phyloP scores from a whole-genome alignment of 2,329 filamentous ascomycete species.

The Fusarium sp. region DNA sequence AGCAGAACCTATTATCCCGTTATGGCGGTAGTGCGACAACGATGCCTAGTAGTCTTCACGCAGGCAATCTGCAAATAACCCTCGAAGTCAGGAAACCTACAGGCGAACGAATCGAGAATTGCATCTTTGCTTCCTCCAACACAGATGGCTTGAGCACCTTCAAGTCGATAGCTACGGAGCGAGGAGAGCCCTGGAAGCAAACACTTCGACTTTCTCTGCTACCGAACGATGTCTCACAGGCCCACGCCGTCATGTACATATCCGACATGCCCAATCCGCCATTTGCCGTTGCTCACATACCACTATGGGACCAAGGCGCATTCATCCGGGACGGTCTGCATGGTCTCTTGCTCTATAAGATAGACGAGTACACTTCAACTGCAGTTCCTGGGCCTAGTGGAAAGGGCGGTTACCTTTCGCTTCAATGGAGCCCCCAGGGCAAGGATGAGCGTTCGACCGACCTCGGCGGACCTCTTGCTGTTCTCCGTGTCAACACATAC shows the following conservation, averaged over 20 bases:
- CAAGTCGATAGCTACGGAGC: conserved; percentile 81
- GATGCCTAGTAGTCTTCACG: conserved; percentile 66
- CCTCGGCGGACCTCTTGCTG: conserved; percentile 79
- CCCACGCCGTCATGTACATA: conserved; percentile 89
- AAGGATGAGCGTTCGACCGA: conserved; percentile 74
- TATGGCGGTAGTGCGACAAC: conserved; percentile 76
- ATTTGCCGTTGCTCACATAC: conserved; percentile 91
- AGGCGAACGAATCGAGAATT: conserved; percentile 84
- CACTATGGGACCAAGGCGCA: conserved; percentile 89
- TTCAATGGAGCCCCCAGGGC: conserved; percentile 78
- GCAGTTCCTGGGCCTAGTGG: conserved; percentile 68
- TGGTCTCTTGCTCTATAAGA: conserved; percentile 81
- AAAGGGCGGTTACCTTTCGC: conserved; percentile 83
- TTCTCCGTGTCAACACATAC: conserved; percentile 80
- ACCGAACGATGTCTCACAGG: conserved; percentile 78
- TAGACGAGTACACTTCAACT: conserved; percentile 86
- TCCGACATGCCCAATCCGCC: conserved; percentile 86
- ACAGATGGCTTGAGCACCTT: conserved; percentile 80
- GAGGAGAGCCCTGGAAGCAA: conserved; percentile 85
- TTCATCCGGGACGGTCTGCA: conserved; percentile 89
- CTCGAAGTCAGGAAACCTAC: conserved; percentile 82
- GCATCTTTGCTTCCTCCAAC: conserved; percentile 87
- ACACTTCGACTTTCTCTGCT: conserved; percentile 82
- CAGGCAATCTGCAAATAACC: conserved; percentile 83
- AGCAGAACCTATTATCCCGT: conserved; percentile 74